These are phyloP conservation scores for Testicularia cyperi DNA, from an alignment of 1,284 basidiomycete species.

Conservation along the genomic window DNA sequence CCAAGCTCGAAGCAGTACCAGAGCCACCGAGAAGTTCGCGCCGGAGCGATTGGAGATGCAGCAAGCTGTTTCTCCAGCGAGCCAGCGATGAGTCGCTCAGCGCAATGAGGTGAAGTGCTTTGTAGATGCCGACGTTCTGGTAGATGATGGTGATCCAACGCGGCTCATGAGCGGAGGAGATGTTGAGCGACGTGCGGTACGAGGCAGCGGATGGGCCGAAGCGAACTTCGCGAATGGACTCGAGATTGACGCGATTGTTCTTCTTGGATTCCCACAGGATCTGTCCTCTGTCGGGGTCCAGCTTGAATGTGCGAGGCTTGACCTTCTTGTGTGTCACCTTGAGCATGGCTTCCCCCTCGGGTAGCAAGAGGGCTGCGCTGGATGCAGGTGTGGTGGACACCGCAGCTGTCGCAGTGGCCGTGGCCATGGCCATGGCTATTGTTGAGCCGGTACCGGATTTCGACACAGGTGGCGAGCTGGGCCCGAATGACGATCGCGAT, in stretches of 20 bases:
- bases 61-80: slow-evolving; percentile 63
- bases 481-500: no score
- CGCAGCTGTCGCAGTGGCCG: no score
- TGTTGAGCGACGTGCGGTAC: slow-evolving; percentile 75
- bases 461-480: no score
- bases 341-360: slow-evolving; percentile 66
- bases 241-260: slow-evolving; percentile 74
- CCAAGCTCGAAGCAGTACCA: slow-evolving; percentile 58
- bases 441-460: no score
- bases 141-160: slow-evolving; percentile 79
- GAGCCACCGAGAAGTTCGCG: slow-evolving; percentile 41
- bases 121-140: slow-evolving; percentile 76
- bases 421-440: no score
- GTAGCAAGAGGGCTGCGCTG: slow-evolving; percentile 34
- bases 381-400: no score
- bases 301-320: slow-evolving; percentile 72
- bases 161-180: slow-evolving; percentile 61
- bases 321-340: slow-evolving; percentile 85
- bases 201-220: slow-evolving; percentile 74
- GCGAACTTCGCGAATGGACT: slow-evolving; percentile 87
- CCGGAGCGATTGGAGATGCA: slow-evolving; percentile 59
- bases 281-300: slow-evolving; percentile 77
- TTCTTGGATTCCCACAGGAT: slow-evolving; percentile 84
- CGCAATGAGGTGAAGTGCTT: slow-evolving; percentile 86
- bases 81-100: slow-evolving; percentile 70